Evolutionary conservation across 768 basidiomycete genomes (phyloP).

Genomic region (Cyathus striatus): DNA sequence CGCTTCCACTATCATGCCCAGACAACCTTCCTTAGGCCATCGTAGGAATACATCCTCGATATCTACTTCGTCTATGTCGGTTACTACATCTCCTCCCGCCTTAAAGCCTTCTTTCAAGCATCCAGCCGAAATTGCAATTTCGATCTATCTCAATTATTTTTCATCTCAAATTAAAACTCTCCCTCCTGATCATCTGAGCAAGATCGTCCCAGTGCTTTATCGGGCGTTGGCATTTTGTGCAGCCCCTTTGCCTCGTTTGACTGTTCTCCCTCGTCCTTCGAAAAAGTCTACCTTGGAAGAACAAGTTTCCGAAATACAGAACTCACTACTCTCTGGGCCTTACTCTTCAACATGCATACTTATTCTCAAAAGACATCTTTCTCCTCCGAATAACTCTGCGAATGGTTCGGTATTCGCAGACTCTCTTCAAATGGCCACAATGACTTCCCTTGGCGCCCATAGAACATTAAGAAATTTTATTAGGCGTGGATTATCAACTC

Average conservation of each 20-base stretch:
- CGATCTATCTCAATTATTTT: conserved; percentile 61
- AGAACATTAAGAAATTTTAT: conserved; percentile 61
- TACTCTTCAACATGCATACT: conserved; percentile 63
- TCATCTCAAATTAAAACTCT: conserved; percentile 56
- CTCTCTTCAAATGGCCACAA: conserved; percentile 23
- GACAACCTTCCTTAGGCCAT: conserved; percentile 32
- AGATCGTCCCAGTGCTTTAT: conserved; percentile 70
- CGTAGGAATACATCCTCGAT: conserved; percentile 59
- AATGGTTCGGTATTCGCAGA: background rate
- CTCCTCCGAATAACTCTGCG: conserved; percentile 31
- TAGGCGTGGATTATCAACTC: conserved; percentile 52
- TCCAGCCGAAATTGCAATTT: conserved; percentile 60
- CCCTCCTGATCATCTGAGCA: conserved; percentile 43
- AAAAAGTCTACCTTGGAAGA: conserved; percentile 42
- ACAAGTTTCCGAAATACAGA: conserved; percentile 50
- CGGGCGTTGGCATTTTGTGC: conserved; percentile 61
- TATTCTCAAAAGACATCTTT: conserved; percentile 54
- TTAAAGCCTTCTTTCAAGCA: conserved; percentile 27
- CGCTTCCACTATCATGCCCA: conserved; percentile 16
- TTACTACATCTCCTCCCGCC: conserved; percentile 15
- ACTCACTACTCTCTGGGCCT: conserved; percentile 55
- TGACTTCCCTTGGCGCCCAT: conserved; percentile 53
- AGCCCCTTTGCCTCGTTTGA: conserved; percentile 63
- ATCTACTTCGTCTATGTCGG: conserved; percentile 40
- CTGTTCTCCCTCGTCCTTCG: conserved; percentile 37